These are phyloP conservation scores for Puccinia novopanici DNA, from an alignment of 1,284 basidiomycete genomes.

Conservation along the genomic window DNA sequence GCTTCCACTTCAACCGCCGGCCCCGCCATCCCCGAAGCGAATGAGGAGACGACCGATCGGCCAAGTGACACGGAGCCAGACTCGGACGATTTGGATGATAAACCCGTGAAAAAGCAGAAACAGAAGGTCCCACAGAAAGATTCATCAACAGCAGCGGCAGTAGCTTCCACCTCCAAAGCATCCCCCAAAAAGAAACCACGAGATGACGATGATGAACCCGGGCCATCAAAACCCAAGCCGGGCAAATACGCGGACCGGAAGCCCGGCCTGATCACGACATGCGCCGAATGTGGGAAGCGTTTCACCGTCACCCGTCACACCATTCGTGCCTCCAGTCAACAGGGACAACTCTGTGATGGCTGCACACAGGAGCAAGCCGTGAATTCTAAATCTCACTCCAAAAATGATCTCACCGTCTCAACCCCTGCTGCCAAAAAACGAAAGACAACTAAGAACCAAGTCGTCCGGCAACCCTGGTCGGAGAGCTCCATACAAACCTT, in stretches of 20 bases:
- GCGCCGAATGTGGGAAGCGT: conserved; percentile 76
- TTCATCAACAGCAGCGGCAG: background rate
- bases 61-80: conserved; percentile 42
- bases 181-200: conserved; percentile 1
- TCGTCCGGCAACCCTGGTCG: conserved; percentile 57
- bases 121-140: background rate
- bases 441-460: conserved; percentile 67
- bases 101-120: background rate
- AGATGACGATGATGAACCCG: background rate
- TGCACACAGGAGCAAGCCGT: conserved; percentile 68
- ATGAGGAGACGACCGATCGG: conserved; percentile 42
- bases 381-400: background rate
- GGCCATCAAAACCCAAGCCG: conserved; percentile 24
- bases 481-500: conserved; percentile 30
- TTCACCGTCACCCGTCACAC: conserved; percentile 82
- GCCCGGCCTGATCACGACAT: conserved; percentile 77
- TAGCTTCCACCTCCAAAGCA: background rate
- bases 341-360: conserved; percentile 75
- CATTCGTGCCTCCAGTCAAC: conserved; percentile 68
- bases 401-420: conserved; percentile 71
- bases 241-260: conserved; percentile 63
- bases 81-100: conserved; percentile 35
- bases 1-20: conserved; percentile 59
- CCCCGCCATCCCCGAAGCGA: conserved; percentile 61
- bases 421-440: conserved; percentile 67